These are phyloP conservation scores for Arxiozyma slooffiae DNA, from an alignment of 1,139 yeast species.

Conservation along the genomic window DNA sequence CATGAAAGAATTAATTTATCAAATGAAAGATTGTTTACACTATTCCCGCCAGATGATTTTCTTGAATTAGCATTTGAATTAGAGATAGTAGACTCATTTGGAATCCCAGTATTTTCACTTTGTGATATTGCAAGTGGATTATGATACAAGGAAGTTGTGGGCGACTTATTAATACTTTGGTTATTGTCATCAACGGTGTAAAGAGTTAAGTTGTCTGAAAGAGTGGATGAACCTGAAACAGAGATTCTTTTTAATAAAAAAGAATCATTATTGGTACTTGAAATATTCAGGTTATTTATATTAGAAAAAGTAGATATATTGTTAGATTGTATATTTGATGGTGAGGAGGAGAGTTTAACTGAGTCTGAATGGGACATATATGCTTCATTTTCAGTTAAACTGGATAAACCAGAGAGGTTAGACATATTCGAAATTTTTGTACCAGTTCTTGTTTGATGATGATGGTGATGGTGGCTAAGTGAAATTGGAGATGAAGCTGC, in stretches of 20 bases:
- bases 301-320: neutral
- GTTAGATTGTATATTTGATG: neutral
- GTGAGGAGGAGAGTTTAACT: neutral
- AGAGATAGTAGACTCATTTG: neutral
- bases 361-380: neutral
- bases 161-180: neutral
- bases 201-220: conserved; percentile 3
- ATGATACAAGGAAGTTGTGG: neutral
- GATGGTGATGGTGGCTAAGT: neutral
- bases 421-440: neutral
- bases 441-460: neutral
- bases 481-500: neutral
- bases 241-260: neutral
- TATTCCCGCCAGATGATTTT: conserved; percentile 27
- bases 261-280: neutral
- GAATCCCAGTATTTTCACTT: neutral
- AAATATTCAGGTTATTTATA: neutral
- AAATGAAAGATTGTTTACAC: conserved; percentile 19
- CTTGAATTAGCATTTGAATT: conserved; percentile 12
- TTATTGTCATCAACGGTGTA: conserved; percentile 1
- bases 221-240: neutral
- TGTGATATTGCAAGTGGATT: neutral
- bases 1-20: conserved; percentile 33
- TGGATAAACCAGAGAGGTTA: neutral
- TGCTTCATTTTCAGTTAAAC: neutral